Evolutionary conservation across 331 rosid genomes (phyloP).

Genomic region (Acacia pycnantha): DNA sequence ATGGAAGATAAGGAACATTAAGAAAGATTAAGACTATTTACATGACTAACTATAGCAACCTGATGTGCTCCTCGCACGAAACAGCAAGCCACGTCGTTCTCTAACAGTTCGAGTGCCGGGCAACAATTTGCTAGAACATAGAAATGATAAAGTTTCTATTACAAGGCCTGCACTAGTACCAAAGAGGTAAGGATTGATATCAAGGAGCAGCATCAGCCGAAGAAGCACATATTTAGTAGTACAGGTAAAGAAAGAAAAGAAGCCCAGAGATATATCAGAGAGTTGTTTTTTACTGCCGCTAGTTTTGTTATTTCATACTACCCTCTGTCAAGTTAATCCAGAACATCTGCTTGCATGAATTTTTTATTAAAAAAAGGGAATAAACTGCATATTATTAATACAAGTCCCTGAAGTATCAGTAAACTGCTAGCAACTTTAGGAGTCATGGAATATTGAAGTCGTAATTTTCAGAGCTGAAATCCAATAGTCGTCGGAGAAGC

Average conservation of each 20-base stretch:
- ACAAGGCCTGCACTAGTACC: slow-evolving; percentile 35
- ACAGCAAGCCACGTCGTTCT: slow-evolving; percentile 20
- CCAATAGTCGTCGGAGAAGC: neutral
- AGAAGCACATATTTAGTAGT: neutral
- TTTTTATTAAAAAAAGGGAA: neutral
- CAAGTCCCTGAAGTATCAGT: neutral
- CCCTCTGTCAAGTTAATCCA: neutral
- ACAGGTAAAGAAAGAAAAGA: neutral
- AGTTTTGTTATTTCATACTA: neutral
- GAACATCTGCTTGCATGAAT: neutral
- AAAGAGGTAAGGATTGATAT: slow-evolving; percentile 11
- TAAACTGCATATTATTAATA: neutral
- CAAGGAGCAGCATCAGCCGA: slow-evolving; percentile 7
- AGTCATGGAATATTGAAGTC: neutral
- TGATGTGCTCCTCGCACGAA: slow-evolving; percentile 45
- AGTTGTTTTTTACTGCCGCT: neutral
- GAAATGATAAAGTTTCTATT: slow-evolving; percentile 27
- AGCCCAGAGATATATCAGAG: neutral
- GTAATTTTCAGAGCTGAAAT: neutral
- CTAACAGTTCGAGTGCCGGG: slow-evolving; percentile 23
- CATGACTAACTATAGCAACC: slow-evolving; percentile 42
- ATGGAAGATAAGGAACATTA: neutral
- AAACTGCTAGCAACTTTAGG: neutral
- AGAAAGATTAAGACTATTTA: slow-evolving; percentile 22
- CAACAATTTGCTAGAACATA: slow-evolving; percentile 31